Evolutionary conservation across 1,284 basidiomycete species (phyloP), one percentile per base, ranked within the genome.

Genomic region (Rhodotorula glutinis): DNA sequence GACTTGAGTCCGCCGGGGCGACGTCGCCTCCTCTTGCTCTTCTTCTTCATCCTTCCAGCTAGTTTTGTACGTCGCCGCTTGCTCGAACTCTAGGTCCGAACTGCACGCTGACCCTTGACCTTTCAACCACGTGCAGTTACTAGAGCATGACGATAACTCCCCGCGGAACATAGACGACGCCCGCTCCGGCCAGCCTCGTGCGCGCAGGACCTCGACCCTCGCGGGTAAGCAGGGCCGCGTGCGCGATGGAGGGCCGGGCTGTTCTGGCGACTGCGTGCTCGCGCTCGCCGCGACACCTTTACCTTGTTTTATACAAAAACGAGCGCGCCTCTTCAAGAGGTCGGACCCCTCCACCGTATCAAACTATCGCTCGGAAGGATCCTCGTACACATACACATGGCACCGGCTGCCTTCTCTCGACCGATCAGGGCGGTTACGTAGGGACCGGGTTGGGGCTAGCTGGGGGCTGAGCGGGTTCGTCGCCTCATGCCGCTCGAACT

Each of bases 231-330:
- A 25, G 49, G 49, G 49, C 49, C 49, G 49, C 25, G 49, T 27
- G 49, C 49, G 49, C 49, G 49, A 51, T 27, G 49, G 49, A 51
- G 49, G 49, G 49, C 49, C n/a, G 33, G 33, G 33, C 33, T 27
- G 49, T 16, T 27, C 4, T 16, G 49, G 49, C 49, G 49, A 16
- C n/a, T 51, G 49, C 49, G 49, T 51, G 14, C 25, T 51, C 49
- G 49, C 49, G 49, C 49, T 51, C 49, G 49, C 49, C 49, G 49
- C 49, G 49, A 51, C n/a, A 16, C n/a, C 49, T 25, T 27, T 27
- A 51, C 49, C 49, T 51, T 51, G 49, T 51, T 51, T 51, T 51
- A 47, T 17, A 51, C 49, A 51, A 51, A 47, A 51, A 51, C 49
- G 49, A 51, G 49, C 49, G 49, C 27, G 49, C 49, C 49, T 51